Evolutionary conservation across 768 basidiomycete genomes (phyloP).

Genomic region (Tricholoma sp.): DNA sequence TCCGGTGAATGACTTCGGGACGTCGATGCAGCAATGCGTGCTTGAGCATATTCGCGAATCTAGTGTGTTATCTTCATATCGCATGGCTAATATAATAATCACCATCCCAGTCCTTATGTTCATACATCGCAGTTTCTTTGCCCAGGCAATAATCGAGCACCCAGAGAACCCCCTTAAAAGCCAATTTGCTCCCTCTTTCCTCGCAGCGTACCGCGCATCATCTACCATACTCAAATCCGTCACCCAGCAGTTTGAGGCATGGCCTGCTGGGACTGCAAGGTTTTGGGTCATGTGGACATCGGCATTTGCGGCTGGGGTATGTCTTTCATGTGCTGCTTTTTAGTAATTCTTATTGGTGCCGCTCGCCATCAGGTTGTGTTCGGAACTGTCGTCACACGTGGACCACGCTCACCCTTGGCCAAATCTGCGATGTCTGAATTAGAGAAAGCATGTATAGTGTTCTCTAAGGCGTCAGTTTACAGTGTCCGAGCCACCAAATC

Average conservation of each 20-base stretch:
- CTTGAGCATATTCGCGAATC: conserved; percentile 46
- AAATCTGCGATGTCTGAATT: conserved; percentile 64
- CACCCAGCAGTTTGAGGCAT: conserved; percentile 39
- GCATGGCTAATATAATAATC: background rate
- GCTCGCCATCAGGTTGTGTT: conserved; percentile 54
- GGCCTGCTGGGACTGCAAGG: conserved; percentile 44
- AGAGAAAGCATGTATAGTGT: conserved; percentile 62
- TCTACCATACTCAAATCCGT: conserved; percentile 51
- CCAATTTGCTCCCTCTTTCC: conserved; percentile 57
- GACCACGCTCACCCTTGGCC: conserved; percentile 65
- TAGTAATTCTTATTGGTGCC: background rate
- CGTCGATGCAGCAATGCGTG: conserved; percentile 40
- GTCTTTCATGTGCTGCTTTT: conserved; percentile 6
- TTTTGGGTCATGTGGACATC: conserved; percentile 65
- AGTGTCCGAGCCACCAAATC: conserved; percentile 64
- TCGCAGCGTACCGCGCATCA: conserved; percentile 57
- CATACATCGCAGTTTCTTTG: conserved; percentile 66
- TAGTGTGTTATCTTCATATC: conserved; percentile 21
- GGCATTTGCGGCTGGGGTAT: conserved; percentile 49
- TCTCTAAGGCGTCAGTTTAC: conserved; percentile 52
- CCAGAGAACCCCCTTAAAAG: conserved; percentile 65
- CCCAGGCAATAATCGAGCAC: conserved; percentile 64
- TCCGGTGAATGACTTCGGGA: conserved; percentile 25
- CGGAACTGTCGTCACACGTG: conserved; percentile 72
- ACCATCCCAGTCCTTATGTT: conserved; percentile 46